Conservation (phyloP, 2,329 filamentous ascomycete species). For the Tolypocladium pustulatum region DNA sequence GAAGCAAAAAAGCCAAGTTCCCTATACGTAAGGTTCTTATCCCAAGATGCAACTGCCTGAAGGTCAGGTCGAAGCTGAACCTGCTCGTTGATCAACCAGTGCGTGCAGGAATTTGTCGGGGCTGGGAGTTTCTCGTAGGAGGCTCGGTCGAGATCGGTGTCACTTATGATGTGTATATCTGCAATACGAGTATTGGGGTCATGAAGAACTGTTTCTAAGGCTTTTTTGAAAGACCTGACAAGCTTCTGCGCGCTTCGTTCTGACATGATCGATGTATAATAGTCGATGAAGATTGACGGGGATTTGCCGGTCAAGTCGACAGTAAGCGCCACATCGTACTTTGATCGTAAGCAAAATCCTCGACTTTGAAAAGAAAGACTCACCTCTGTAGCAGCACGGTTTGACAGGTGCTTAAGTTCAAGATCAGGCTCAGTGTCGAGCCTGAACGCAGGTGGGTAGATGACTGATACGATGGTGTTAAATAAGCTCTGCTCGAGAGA, state of each 20-base stretch:
- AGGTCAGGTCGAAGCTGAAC: not conserved
- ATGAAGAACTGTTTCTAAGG: not conserved
- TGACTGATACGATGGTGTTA: not conserved
- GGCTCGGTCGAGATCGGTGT: not conserved
- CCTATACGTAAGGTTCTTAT: not conserved
- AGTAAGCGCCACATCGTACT: not conserved
- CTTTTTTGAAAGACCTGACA: not conserved
- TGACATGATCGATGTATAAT: not conserved
- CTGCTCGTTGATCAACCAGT: constrained; percentile 5
- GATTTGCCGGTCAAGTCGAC: not conserved
- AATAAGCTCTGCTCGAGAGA: not conserved
- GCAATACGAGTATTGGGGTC: not conserved
- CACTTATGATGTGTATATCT: not conserved
- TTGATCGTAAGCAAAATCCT: not conserved
- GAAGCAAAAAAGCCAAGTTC: not conserved
- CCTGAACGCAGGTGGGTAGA: not conserved
- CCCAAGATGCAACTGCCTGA: constrained; percentile 5
- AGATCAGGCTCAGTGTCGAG: not conserved
- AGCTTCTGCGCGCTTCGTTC: not conserved
- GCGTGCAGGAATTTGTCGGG: constrained; percentile 1
- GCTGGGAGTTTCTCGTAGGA: not conserved
- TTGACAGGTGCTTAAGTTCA: not conserved
- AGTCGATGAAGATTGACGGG: not conserved
- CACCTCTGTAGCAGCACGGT: not conserved
- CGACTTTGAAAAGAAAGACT: not conserved